These are phyloP conservation scores for Fusarium secorum DNA, from an alignment of 2,329 filamentous ascomycete genomes.

Conservation along the genomic window DNA sequence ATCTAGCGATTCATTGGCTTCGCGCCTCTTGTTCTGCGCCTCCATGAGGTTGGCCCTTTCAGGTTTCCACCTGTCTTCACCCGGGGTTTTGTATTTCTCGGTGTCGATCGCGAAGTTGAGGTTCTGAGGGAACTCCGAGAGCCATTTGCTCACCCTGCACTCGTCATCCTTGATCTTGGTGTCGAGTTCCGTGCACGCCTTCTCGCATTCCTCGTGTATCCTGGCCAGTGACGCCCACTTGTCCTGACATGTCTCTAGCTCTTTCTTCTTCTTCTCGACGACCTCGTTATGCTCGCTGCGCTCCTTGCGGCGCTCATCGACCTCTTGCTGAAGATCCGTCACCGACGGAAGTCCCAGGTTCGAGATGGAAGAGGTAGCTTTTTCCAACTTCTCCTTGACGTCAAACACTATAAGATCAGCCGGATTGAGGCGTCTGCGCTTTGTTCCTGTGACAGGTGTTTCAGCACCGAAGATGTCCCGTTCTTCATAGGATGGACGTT, in stretches of 20 bases:
- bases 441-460: background rate
- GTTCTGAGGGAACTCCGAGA: background rate
- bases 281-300: background rate
- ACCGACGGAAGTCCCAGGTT: background rate
- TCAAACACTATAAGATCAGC: background rate
- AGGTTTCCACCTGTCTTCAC: background rate
- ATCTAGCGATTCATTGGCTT: background rate
- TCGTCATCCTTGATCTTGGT: background rate
- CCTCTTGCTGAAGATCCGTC: background rate
- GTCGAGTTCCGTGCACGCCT: background rate
- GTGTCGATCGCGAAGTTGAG: background rate
- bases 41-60: background rate
- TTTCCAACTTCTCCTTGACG: background rate
- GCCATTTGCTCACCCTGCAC: background rate
- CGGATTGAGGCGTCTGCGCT: background rate
- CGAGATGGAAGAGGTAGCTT: background rate
- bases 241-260: too few relatives aligned
- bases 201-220: background rate
- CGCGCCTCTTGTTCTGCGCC: background rate
- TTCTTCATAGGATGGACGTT: rapidly evolving
- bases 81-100: background rate
- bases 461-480: too few relatives aligned
- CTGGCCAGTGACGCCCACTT: background rate
- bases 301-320: background rate
- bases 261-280: background rate